A percentile compares a stretch with the other conserved stretches of the same genome.
phyloP scores from a whole-genome alignment of 1,284 basidiomycete species.

The Ceratobasidium sp. region DNA sequence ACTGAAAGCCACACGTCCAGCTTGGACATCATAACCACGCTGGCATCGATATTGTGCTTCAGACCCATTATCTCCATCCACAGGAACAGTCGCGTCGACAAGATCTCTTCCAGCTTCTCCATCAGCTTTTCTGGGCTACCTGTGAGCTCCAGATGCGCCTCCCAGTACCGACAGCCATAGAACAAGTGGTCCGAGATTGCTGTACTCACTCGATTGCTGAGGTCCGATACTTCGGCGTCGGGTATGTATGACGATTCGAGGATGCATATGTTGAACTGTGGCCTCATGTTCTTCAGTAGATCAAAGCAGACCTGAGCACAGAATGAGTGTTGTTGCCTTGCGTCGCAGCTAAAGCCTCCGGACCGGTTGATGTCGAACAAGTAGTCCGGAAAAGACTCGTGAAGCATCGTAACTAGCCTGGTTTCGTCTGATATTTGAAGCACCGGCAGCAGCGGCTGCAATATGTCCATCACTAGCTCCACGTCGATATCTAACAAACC shows the following conservation, averaged over 20 bases:
- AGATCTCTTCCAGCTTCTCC: background rate
- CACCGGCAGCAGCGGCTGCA: background rate
- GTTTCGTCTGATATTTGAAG: background rate
- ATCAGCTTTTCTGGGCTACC: background rate
- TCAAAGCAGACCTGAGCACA: conserved; percentile 6
- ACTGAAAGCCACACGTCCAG: too few species aligned
- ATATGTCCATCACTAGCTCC: background rate
- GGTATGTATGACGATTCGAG: conserved; percentile 16
- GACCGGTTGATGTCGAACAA: background rate
- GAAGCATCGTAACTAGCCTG: background rate
- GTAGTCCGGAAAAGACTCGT: conserved; percentile 32
- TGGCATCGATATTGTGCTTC: background rate
- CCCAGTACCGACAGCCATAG: conserved; percentile 33
- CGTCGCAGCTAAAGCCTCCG: conserved; percentile 11
- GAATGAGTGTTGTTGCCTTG: background rate
- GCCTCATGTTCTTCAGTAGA: background rate
- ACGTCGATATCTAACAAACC: background rate
- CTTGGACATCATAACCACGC: background rate
- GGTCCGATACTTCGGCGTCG: background rate
- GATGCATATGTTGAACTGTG: conserved; percentile 17
- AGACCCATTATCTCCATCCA: conserved; percentile 37
- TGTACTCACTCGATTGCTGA: background rate
- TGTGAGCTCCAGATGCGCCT: background rate
- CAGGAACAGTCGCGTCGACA: conserved; percentile 8
- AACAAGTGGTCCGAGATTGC: background rate